Evolutionary conservation across 768 basidiomycete genomes (phyloP), one percentile per base, ranked within the genome.

Genomic region (Porphyrellus cyaneotinctus): DNA sequence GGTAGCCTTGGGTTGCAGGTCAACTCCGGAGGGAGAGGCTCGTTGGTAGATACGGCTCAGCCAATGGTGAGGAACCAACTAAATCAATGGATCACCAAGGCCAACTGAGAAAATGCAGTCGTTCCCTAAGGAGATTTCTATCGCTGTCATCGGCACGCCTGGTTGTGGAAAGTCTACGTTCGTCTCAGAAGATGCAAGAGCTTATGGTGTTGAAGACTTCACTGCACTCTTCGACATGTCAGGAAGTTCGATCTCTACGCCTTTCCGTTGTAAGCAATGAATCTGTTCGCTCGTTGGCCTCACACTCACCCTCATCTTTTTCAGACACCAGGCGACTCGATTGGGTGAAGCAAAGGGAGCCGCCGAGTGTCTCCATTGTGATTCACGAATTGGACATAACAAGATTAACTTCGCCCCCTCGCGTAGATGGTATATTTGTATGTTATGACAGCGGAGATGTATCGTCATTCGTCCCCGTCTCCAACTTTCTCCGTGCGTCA

Each of bases 81-180:
- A 52, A 43, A 31, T 49, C 39, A 33, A 36, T 23, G 23, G 26
- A 35, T 43, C 17, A 18, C 23, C 46, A 32, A 28, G 43, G 37
- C 30, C 52, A 49, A 43, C 57, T 61, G 45, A 57, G 45, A 20
- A 22, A n/a, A 26, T 43, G 18, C 38, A 70, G 70, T 51, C 53
- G 17, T 62, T 68, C 13, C 56, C 61, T 11, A 70, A 62, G 54
- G 67, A 72, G 44, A 59, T 88, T 44, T 82, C 84, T 10, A 74
- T 98, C 28, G 85, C 85, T 30, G 84, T 98, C 31, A 77, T 95
- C 35, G 95, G 95, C 14, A 78, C 82, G 13, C 69, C 77, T 35
- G 80, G 84, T 31, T 92, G 88, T 54, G 95, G 95, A 54, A 97
- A 97, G 71, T 86, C 90, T 2, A 81, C 83, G 3, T 78, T 91